These are phyloP conservation scores for Celoporthe dispersa DNA, from an alignment of 2,329 filamentous ascomycete species.

Conservation along the genomic window DNA sequence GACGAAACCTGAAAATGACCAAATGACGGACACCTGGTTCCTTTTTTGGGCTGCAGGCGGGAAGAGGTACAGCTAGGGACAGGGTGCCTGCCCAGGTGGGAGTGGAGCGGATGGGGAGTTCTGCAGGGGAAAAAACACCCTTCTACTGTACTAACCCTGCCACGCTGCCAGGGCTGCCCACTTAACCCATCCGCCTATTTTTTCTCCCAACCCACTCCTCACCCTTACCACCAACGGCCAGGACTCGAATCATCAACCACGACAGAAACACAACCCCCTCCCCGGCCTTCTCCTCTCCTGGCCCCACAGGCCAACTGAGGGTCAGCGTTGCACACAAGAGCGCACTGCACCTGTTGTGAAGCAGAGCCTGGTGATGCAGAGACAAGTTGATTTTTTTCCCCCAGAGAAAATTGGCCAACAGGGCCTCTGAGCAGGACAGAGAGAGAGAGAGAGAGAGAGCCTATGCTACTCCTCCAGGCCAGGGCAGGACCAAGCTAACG, in stretches of 20 bases:
- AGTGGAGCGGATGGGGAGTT: constrained; percentile 22
- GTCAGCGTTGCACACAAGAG: background rate
- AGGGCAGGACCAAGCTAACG: background rate
- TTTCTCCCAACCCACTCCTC: background rate
- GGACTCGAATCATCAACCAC: background rate
- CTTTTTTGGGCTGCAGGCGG: constrained; percentile 19
- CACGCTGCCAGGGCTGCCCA: background rate
- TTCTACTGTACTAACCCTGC: background rate
- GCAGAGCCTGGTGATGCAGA: constrained; percentile 1
- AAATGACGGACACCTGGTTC: constrained; percentile 4
- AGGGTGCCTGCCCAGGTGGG: constrained; percentile 8
- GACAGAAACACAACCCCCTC: background rate
- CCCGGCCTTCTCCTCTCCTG: background rate
- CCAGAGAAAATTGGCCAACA: background rate
- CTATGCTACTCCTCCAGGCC: background rate
- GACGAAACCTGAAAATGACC: background rate
- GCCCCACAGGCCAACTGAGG: background rate
- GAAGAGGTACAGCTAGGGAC: background rate
- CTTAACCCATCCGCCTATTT: background rate
- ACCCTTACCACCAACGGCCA: background rate
- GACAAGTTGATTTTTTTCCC: background rate
- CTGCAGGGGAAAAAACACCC: constrained; percentile 2
- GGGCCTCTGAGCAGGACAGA: background rate
- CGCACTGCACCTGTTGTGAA: background rate
- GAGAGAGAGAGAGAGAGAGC: background rate